phyloP scores from a whole-genome alignment of 148 eudicot genomes.

The Pharnaceum exiguum region DNA sequence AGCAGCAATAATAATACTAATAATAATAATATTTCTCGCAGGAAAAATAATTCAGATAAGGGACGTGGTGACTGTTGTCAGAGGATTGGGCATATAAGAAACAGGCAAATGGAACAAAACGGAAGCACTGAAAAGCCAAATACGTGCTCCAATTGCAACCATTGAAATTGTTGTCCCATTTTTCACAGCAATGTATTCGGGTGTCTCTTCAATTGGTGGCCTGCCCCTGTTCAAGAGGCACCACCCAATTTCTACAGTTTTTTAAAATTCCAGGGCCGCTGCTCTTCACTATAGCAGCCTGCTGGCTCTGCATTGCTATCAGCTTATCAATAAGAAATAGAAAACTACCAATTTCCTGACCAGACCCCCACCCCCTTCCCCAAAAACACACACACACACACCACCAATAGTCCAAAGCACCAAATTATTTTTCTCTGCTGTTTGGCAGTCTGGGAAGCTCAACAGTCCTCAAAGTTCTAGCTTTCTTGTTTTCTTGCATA shows the following conservation, averaged over 20 bases:
- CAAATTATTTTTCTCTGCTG: slow-evolving; percentile 11
- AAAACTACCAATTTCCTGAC: slow-evolving; percentile 4
- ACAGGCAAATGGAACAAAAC: slow-evolving; percentile 2
- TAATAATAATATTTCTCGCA: too few species aligned
- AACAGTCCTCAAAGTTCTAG: slow-evolving; percentile 19
- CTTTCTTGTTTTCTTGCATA: slow-evolving; percentile 24
- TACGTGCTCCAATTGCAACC: slow-evolving; percentile 7
- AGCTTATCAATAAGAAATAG: too few species aligned
- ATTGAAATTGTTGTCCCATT: slow-evolving; percentile 24
- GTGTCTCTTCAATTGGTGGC: slow-evolving; percentile 27
- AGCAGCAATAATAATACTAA: too few species aligned
- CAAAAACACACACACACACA: too few species aligned
- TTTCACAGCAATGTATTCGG: slow-evolving; percentile 21
- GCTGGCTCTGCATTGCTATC: slow-evolving; percentile 23
- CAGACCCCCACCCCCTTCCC: not conserved
- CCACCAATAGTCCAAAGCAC: too few species aligned
- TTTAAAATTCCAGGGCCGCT: slow-evolving; percentile 1
- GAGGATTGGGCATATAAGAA: slow-evolving; percentile 3
- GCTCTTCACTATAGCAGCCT: slow-evolving; percentile 4
- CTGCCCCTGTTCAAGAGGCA: slow-evolving; percentile 34
- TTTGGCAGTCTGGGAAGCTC: slow-evolving; percentile 24
- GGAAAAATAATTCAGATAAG: not conserved
- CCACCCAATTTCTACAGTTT: slow-evolving; percentile 1
- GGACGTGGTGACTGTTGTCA: not conserved
- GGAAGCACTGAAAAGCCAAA: slow-evolving; percentile 1